Base-by-base conservation (phyloP, 2,329 filamentous ascomycete species). In the Alternaria alternata region DNA sequence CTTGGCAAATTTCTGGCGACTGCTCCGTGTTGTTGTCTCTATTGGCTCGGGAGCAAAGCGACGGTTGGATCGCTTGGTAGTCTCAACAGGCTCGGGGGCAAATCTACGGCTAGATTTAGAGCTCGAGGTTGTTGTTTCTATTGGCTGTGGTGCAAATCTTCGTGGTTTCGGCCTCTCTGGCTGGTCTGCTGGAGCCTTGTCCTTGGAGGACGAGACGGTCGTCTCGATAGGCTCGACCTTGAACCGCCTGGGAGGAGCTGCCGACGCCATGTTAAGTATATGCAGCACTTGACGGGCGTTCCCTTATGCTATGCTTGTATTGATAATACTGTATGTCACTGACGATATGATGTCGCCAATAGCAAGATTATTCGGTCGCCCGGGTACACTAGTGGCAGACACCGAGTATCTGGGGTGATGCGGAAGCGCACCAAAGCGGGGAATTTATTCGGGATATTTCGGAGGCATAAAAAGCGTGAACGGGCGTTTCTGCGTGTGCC, bases 81-180 rank as follows among this genome's bases (percentile, higher is more conserved):
- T 93, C 77, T 94, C 91, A 65, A 94, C 87, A 16, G 90, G 89
- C 57, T 90, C 85, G 34, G 90, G 89, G 46, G 83, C 84, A 79
- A 92, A 92, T 69, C 87, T 87, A 54, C 79, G 66, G 22, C 61
- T 63, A 14, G 58, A 68, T 48, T 71, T 76, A 16, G 43, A 58
- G 20, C 57, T 56, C 30, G 39, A 54, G 26, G 22, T 51, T 14
- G 73, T 72, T 4, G 74, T 80, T 57, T 81, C 80, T 20, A 80
- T 65, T 9, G 80, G 78, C 53, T 81, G 69, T 38, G 78, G 73
- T 16, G 71, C 69, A 56, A 78, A 76, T 55, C 57, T 70, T 43
- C 75, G 70, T n/a, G 64, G 66, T 43, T 70, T 73, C 7, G 65
- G 51, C n/a, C 44, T 62, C 24, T 59, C 57, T 42, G 30, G 38